These are phyloP conservation scores for peach (Prunus persica) DNA, from an alignment of 306 rosid species.

Conservation along the genomic window DNA sequence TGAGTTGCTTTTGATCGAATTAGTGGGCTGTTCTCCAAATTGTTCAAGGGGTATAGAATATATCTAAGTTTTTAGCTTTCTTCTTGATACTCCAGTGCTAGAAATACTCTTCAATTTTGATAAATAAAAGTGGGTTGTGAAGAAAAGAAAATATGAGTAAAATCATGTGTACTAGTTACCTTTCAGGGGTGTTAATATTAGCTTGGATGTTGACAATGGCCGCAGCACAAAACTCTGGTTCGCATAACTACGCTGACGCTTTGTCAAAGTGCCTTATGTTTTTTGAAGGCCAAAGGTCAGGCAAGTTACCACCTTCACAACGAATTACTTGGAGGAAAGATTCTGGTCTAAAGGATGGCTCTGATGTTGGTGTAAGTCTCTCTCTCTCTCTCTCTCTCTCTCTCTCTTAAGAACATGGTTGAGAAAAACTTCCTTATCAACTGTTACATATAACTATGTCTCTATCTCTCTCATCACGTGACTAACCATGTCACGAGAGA, in stretches of 20 bases:
- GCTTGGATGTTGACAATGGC: neutral
- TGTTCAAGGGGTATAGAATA: neutral
- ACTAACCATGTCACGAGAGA: too few relatives aligned
- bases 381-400: neutral
- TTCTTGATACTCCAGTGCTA: neutral
- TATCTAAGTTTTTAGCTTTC: neutral
- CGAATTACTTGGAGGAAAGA: slow-evolving; percentile 10
- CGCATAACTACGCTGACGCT: neutral
- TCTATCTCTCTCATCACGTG: too few relatives aligned
- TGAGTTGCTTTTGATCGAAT: neutral
- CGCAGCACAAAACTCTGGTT: neutral
- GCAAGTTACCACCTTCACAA: slow-evolving; percentile 1
- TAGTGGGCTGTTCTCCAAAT: neutral
- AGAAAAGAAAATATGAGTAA: neutral
- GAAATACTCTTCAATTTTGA: neutral
- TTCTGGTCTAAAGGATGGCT: neutral
- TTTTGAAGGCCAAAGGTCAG: slow-evolving; percentile 7
- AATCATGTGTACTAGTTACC: neutral
- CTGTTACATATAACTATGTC: too few relatives aligned
- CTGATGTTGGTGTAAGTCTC: neutral
- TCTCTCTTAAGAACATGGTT: neutral
- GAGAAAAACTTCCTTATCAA: too few relatives aligned
- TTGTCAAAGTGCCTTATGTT: neutral
- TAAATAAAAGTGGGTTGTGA: neutral
- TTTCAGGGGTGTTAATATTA: neutral